Evolutionary conservation across 306 rosid genomes (phyloP).

Genomic region (Hippophae gyantsensis): DNA sequence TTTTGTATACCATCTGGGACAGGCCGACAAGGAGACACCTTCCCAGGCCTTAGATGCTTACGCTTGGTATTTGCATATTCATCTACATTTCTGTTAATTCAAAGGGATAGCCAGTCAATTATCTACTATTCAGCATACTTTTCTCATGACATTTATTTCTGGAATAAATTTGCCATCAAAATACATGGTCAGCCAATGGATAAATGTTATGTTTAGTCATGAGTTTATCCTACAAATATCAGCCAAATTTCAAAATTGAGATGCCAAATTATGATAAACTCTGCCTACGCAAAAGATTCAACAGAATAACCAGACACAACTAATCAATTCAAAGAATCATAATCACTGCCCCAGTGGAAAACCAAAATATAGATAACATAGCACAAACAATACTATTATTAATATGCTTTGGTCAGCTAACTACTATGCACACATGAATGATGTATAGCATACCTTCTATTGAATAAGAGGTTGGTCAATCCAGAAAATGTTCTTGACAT

Average conservation of each 20-base stretch:
- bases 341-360: background rate
- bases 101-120: conserved; percentile 15
- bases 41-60: conserved; percentile 67
- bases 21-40: conserved; percentile 59
- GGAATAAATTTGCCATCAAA: background rate
- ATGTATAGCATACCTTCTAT: conserved; percentile 50
- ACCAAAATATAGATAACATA: background rate
- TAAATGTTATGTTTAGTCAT: background rate
- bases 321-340: too few relatives aligned
- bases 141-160: background rate
- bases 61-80: conserved; percentile 41
- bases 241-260: background rate
- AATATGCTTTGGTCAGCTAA: too few relatives aligned
- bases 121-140: conserved; percentile 1
- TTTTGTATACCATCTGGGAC: conserved; percentile 56
- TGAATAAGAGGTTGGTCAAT: conserved; percentile 59
- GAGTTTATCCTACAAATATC: conserved; percentile 5
- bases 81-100: conserved; percentile 48
- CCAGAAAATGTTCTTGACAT: conserved; percentile 63
- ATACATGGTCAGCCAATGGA: background rate
- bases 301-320: too few relatives aligned
- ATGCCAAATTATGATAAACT: too few relatives aligned
- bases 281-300: too few relatives aligned
- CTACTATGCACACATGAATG: background rate
- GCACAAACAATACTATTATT: background rate